Evolutionary conservation across 2,329 filamentous ascomycete genomes (phyloP), one percentile per base, ranked within the genome.

Genomic region (Tolypocladium capitatum): DNA sequence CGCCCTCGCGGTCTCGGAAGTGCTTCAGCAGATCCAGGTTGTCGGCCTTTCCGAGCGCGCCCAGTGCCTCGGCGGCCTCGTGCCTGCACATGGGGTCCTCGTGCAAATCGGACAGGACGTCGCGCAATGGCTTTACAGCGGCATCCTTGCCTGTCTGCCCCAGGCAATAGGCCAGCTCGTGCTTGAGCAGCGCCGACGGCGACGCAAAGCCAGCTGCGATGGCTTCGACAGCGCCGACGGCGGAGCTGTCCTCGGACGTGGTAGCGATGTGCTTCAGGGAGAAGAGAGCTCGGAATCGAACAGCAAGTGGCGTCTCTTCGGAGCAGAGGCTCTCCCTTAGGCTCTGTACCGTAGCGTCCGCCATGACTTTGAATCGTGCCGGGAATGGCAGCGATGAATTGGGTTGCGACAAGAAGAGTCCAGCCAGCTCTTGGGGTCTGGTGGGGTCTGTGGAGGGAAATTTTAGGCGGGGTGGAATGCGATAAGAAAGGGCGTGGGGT

Each of bases 41-140:
- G 4, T 75, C 76, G 30, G 73, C 68, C 61, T 91, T 81, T 4
- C 87, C 88, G 51, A 98, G 71, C 11, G 92, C 92, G 13, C 88
- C 92, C 14, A 98, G 74, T 3, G 92, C 92, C 72, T 98, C 92
- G 3, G 91, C 92, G 16, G 92, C 91, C 71, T 98, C 92, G 60
- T 98, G 92, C 56, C 92, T 78, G 66, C 88, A 94, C 90, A 98
- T 98, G 34, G 85, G 68, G 70, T 97, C 90, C 67, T 97, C 88
- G n/a, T 79, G 63, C 53, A 81, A 69, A 65, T 97, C 79, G 55
- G 84, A 76, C 49, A 97, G 72, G 14, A 94, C 87, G 13, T 73
- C 68, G 49, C 82, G 77, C 55, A 98, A 72, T 52, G 81, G 83
- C 10, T 82, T 75, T 10, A 89, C 78, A 0, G 90, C 85, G 42